These are phyloP conservation scores for Nitzschia sp. DNA, from an alignment of 108 stramenopile genomes.

Conservation along the genomic window DNA sequence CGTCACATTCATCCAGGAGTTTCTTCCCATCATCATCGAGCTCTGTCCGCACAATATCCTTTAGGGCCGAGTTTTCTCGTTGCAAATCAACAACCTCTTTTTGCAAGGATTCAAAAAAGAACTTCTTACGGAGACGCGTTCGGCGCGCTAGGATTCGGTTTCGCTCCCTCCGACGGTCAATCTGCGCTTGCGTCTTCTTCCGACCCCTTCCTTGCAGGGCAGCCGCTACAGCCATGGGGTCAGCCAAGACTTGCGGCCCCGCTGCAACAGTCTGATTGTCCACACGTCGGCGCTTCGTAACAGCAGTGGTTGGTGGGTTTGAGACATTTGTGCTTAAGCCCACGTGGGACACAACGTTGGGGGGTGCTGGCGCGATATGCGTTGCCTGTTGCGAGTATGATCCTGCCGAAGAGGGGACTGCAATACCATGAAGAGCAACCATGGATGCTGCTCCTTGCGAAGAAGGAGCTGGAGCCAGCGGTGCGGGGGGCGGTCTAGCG, in stretches of 20 bases:
- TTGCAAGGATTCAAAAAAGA: constrained; percentile 95
- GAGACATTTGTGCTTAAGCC: not conserved
- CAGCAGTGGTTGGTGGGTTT: constrained; percentile 1
- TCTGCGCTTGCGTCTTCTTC: constrained; percentile 85
- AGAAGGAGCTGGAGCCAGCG: constrained; percentile 3
- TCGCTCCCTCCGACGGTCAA: constrained; percentile 66
- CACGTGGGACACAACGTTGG: constrained; percentile 1
- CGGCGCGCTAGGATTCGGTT: constrained; percentile 95
- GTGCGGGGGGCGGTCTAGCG: not conserved
- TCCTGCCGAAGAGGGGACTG: constrained; percentile 11
- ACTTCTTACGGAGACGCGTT: constrained; percentile 96
- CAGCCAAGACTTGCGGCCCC: not conserved
- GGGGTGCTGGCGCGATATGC: constrained; percentile 4
- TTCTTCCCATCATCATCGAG: constrained; percentile 47
- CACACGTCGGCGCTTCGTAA: constrained; percentile 22
- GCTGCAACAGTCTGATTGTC: constrained; percentile 24
- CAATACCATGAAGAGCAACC: constrained; percentile 17
- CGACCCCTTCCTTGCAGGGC: constrained; percentile 33
- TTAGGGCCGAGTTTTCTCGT: constrained; percentile 73
- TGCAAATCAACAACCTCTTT: constrained; percentile 87
- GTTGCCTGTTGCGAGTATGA: constrained; percentile 1
- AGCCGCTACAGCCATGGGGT: constrained; percentile 11
- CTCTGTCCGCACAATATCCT: constrained; percentile 72
- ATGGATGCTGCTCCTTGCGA: not conserved
- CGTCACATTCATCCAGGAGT: constrained; percentile 68